Evolutionary conservation across 805 yeast species (phyloP), one percentile per base, ranked within the genome.

Genomic region (Hanseniaspora taiwanica): DNA sequence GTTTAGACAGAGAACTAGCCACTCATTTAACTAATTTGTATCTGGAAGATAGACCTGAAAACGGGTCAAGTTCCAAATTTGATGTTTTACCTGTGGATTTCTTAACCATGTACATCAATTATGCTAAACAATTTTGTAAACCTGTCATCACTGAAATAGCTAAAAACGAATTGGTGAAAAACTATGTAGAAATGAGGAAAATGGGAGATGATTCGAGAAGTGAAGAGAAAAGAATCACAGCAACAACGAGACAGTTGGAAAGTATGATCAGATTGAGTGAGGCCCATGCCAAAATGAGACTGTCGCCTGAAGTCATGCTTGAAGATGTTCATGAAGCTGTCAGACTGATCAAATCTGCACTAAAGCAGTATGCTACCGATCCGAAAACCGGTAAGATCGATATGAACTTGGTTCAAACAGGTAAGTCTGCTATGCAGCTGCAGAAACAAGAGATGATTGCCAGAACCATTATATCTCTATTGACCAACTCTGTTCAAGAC

Each of bases 311-410:
- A 1, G 99, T 91, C 4, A 80, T 78, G 40, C 66, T 81, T 20
- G 69, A 68, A 21, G 99, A 91, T 59, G 98, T 91, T 5, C 69
- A 71, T 44, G 99, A 91, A 58, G 94, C 97, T 0, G 96, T 87
- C 2, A 72, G 99, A 48, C 68, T 91, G 48, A 91, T 89, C 56
- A 78, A 81, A 51, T 74, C 94, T 3, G 99, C 99, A 12, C 83
- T 91, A 48, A 91, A 91, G 58, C 97, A 91, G 48, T 91, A 91
- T 58, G 99, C 99, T 13, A 91, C 96, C 2, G 99, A 91, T 63
- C 98, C 98, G 19, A 67, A 79, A 27, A 89, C 98, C 0, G 99
- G 99, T 23, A 74, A 91, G 52, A 91, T 91, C 48, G 98, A 91
- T 57, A 86, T 91, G 96, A 96, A 86, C 58, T 68, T 91, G 56